Conservation (phyloP, 2,329 filamentous ascomycete species). For the Aspergillus sp. region DNA sequence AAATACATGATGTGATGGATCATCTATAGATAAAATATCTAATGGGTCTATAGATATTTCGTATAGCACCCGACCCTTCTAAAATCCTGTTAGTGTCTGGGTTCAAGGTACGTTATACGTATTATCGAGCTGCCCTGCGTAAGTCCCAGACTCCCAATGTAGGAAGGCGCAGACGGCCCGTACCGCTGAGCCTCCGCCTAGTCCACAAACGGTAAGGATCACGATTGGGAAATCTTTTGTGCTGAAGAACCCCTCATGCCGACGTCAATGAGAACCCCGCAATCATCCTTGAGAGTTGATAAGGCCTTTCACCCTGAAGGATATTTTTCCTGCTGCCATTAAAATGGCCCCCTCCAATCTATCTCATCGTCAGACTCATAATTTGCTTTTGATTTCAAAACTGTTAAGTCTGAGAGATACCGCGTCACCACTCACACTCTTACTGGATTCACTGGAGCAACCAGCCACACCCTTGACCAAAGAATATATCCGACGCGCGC, state of each 20-base stretch:
- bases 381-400: conserved; percentile 78
- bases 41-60: too few relatives aligned
- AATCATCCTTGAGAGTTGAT: background rate
- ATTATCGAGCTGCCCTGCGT: background rate
- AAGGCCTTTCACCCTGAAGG: background rate
- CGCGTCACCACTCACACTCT: conserved; percentile 80
- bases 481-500: conserved; percentile 75
- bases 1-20: too few relatives aligned
- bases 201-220: conserved; percentile 16
- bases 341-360: conserved; percentile 38
- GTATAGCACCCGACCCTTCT: too few relatives aligned
- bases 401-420: conserved; percentile 75
- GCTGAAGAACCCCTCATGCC: conserved; percentile 17
- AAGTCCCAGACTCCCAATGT: background rate
- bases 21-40: too few relatives aligned
- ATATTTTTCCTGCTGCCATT: background rate
- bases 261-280: conserved; percentile 14
- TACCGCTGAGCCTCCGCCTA: conserved; percentile 35
- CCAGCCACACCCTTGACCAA: conserved; percentile 66
- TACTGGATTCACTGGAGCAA: conserved; percentile 85
- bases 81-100: too few relatives aligned
- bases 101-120: too few relatives aligned
- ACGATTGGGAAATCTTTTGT: conserved; percentile 27
- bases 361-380: conserved; percentile 75
- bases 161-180: conserved; percentile 22